These are phyloP conservation scores for Lactarius hatsudake DNA, from an alignment of 768 basidiomycete genomes.

Conservation along the genomic window DNA sequence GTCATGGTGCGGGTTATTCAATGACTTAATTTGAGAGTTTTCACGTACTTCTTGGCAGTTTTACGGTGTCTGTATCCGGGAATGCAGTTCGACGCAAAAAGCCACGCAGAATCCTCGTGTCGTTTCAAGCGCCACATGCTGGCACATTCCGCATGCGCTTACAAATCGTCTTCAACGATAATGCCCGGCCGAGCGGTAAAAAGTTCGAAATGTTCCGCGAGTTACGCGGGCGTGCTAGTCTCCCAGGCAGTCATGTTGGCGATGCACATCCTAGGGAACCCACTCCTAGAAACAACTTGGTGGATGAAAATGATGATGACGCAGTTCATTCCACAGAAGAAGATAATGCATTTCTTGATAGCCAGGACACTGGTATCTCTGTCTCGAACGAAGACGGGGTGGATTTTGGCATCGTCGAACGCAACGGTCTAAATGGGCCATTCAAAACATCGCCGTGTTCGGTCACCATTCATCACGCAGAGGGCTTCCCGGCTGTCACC, in stretches of 20 bases:
- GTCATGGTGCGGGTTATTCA: conserved; percentile 4
- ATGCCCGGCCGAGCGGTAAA: background rate
- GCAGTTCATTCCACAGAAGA: background rate
- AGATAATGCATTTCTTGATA: conserved; percentile 36
- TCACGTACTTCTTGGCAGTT: conserved; percentile 3
- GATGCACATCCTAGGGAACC: background rate
- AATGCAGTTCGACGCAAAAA: background rate
- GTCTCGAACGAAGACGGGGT: conserved; percentile 35
- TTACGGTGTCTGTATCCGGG: background rate
- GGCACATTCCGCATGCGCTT: conserved; percentile 5
- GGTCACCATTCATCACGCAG: conserved; percentile 23
- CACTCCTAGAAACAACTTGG: background rate
- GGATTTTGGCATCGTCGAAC: conserved; percentile 52
- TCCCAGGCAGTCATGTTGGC: background rate
- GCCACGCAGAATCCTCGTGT: background rate
- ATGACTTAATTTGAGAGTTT: background rate
- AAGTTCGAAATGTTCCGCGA: conserved; percentile 10
- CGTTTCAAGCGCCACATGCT: conserved; percentile 3
- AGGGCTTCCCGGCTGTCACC: conserved; percentile 11
- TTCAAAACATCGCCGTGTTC: conserved; percentile 11
- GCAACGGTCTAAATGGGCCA: conserved; percentile 30
- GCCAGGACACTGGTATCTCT: conserved; percentile 46
- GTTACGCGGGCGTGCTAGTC: conserved; percentile 4
- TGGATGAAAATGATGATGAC: background rate
- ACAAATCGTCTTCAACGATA: conserved; percentile 6